Evolutionary conservation across 2,329 filamentous ascomycete genomes (phyloP).

Genomic region (Aureobasidium subglaciale): DNA sequence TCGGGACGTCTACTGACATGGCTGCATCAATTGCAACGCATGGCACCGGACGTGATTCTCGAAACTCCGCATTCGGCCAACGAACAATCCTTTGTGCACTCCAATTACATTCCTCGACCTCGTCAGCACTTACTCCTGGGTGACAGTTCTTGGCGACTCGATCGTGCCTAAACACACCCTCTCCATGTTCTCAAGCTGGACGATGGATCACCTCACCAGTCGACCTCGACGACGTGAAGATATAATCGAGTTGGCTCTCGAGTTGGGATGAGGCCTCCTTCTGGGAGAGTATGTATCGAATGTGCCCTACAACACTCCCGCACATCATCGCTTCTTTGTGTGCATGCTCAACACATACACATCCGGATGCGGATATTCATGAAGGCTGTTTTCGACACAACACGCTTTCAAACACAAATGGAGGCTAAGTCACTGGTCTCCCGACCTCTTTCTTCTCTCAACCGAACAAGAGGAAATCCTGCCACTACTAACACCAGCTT

Average conservation of each 20-base stretch:
- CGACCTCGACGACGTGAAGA: neutral
- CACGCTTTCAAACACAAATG: constrained; percentile 7
- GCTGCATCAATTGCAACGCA: neutral
- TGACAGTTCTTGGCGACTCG: neutral
- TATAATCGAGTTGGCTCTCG: neutral
- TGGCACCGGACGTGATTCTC: neutral
- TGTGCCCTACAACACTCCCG: neutral
- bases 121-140: neutral
- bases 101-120: constrained; percentile 7
- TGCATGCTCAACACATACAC: constrained; percentile 5
- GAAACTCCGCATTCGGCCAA: neutral
- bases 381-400: neutral
- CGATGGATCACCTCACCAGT: too few relatives aligned
- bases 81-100: constrained; percentile 3
- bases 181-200: too few relatives aligned
- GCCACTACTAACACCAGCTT: neutral
- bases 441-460: neutral
- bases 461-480: neutral
- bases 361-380: constrained; percentile 7
- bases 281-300: neutral
- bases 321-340: constrained; percentile 1
- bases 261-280: neutral
- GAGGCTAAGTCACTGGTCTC: neutral
- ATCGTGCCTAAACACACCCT: too few relatives aligned
- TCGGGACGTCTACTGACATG: too few relatives aligned